Conservation (phyloP, 177 flowering plant species). For the Vitis hybrid region DNA sequence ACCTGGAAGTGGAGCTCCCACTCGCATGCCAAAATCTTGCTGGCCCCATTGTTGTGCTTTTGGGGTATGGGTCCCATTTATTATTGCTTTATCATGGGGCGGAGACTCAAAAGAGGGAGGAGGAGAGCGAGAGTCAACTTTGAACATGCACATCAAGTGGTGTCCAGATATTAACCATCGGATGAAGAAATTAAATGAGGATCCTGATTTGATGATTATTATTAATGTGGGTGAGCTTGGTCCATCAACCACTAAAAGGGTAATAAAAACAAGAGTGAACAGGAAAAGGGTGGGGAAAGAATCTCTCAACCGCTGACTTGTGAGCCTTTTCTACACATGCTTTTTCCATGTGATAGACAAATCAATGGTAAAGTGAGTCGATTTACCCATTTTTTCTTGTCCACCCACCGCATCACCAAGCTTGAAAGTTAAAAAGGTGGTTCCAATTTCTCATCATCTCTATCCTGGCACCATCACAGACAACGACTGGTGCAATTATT, state of each 20-base stretch:
- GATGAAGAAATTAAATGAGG: no score
- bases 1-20: no score
- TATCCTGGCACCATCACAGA: background rate
- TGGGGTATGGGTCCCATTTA: background rate
- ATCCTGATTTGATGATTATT: no score
- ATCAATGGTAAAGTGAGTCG: slow-evolving; percentile 6
- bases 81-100: slow-evolving; percentile 4
- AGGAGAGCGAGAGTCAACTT: slow-evolving; percentile 5
- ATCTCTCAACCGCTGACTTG: slow-evolving; percentile 17
- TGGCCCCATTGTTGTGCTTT: no score
- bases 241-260: no score
- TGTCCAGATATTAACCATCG: no score
- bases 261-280: background rate
- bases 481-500: slow-evolving; percentile 5
- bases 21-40: no score
- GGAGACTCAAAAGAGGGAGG: background rate
- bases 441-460: background rate
- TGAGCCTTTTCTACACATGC: slow-evolving; percentile 2
- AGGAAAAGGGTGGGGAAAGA: background rate
- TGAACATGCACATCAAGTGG: background rate
- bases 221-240: no score
- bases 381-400: background rate
- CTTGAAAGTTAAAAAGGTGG: slow-evolving; percentile 8
- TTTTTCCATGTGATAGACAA: background rate
- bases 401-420: background rate